Evolutionary conservation across 129 eudicot genomes (phyloP), one percentile per base, ranked within the genome.

Genomic region (Flaveria ramosissima): DNA sequence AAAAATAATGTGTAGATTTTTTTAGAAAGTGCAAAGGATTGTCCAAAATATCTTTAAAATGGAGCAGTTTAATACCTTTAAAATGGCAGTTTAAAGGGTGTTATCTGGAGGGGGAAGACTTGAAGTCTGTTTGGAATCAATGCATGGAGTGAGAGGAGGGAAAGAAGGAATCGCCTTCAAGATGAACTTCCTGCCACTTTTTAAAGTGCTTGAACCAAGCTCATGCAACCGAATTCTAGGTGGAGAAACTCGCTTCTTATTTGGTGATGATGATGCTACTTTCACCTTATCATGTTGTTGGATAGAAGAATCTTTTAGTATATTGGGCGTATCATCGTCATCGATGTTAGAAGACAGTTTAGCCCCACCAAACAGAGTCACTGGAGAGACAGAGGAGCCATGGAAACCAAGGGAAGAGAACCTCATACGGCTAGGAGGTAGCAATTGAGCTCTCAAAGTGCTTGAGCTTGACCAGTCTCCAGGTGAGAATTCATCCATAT

Each of bases 241-340:
- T 59, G 97, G 96, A 77, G 97, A 89, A 67, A 94, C 76, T 0
- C 96, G 89, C 73, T 91, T 94, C 87, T 89, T 89, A 78, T 91
- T 87, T 21, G 98, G 98, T 32, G 97, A 89, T 55, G 84, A 81
- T 64, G 77, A 62, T 62, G 68, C 43, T 4, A 62, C 92, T 83
- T 85, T 87, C 60, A 87, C 91, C 61, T 62, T 78, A 69, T 61
- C 70, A 12, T 46, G 13, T 50, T 87, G 83, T 15, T 70, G 67
- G 27, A 81, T 50, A 67, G 71, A 24, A 74, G 80, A 56, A 32
- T 88, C 92, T 80, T 81, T 90, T 53, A 90, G 75, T 67, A 90
- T 85, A 66, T 84, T 86, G 36, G 98, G 96, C 11, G 88, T 91
- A 64, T 87, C 85, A 36, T 92, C 92, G 56, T 86, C 88, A 26